Evolutionary conservation across 2,329 filamentous ascomycete species (phyloP).

Genomic region (Xylaria sp.): DNA sequence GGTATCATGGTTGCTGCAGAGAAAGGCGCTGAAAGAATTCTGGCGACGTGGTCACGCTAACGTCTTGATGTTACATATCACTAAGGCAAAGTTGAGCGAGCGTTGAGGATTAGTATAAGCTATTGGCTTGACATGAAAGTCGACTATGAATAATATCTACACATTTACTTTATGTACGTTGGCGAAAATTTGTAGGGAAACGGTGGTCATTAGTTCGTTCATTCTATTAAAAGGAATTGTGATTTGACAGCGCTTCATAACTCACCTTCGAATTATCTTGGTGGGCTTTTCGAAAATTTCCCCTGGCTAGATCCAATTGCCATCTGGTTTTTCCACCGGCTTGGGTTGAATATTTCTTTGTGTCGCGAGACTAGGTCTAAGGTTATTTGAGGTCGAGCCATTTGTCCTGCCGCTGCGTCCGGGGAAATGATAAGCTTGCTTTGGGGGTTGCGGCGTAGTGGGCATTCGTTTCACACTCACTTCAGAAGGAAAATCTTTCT

Average conservation of each 20-base stretch:
- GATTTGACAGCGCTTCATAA: not conserved
- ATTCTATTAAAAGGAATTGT: not conserved
- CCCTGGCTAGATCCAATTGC: not conserved
- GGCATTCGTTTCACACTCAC: not conserved
- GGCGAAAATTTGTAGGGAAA: not conserved
- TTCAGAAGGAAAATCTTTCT: not conserved
- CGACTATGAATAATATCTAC: not conserved
- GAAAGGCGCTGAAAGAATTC: constrained; percentile 61
- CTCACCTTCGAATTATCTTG: not conserved
- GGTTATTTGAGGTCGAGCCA: not conserved
- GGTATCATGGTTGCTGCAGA: constrained; percentile 65
- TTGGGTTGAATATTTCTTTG: not conserved
- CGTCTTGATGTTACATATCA: not conserved
- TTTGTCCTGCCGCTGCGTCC: not conserved
- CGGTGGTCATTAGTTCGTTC: not conserved
- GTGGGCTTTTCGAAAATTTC: not conserved
- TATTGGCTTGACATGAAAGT: not conserved
- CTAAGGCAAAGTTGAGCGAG: not conserved
- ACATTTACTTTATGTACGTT: not conserved
- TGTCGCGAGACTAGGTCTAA: not conserved
- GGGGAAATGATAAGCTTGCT: not conserved
- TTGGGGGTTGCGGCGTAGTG: not conserved
- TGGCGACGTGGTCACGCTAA: constrained; percentile 38
- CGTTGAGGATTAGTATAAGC: not conserved
- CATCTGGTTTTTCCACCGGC: not conserved